These are phyloP conservation scores for Elaeagnus macrophylla DNA, from an alignment of 306 rosid genomes.

Conservation along the genomic window DNA sequence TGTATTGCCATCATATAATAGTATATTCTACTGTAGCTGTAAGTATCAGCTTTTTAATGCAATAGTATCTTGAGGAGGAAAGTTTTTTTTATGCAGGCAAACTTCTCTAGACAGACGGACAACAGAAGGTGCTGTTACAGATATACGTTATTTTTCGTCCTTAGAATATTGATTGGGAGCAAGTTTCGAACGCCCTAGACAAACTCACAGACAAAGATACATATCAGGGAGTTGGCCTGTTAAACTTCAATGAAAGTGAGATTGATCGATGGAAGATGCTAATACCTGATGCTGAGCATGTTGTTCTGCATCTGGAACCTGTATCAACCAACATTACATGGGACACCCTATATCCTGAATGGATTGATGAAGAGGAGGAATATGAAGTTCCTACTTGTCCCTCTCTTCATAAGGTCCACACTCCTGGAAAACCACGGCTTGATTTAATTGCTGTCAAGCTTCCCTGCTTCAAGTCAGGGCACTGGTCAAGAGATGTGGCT, in stretches of 20 bases:
- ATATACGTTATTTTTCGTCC: slow-evolving; percentile 45
- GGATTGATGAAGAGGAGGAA: slow-evolving; percentile 95
- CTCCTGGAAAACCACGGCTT: slow-evolving; percentile 56
- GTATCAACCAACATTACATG: slow-evolving; percentile 53
- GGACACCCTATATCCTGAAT: slow-evolving; percentile 73
- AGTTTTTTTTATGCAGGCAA: no score
- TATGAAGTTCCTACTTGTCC: slow-evolving; percentile 79
- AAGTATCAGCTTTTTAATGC: no score
- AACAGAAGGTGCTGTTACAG: slow-evolving; percentile 25
- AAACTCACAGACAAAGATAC: slow-evolving; percentile 41
- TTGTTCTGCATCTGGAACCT: slow-evolving; percentile 38
- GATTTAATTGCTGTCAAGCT: slow-evolving; percentile 83
- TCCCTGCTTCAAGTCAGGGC: slow-evolving; percentile 64
- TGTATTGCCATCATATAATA: no score
- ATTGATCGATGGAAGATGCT: slow-evolving; percentile 58
- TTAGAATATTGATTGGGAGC: slow-evolving; percentile 58
- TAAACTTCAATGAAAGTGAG: slow-evolving; percentile 70
- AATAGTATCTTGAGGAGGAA: no score
- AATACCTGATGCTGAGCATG: slow-evolving; percentile 59
- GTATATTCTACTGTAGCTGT: no score
- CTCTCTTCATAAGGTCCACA: slow-evolving; percentile 49
- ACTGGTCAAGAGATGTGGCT: slow-evolving; percentile 80
- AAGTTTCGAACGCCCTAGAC: slow-evolving; percentile 39
- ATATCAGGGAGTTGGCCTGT: slow-evolving; percentile 67
- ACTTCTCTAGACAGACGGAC: slow-evolving; percentile 31